Evolutionary conservation across 1,284 basidiomycete species (phyloP), one percentile per base, ranked within the genome.

Genomic region (Coniferiporia sulphurascens): DNA sequence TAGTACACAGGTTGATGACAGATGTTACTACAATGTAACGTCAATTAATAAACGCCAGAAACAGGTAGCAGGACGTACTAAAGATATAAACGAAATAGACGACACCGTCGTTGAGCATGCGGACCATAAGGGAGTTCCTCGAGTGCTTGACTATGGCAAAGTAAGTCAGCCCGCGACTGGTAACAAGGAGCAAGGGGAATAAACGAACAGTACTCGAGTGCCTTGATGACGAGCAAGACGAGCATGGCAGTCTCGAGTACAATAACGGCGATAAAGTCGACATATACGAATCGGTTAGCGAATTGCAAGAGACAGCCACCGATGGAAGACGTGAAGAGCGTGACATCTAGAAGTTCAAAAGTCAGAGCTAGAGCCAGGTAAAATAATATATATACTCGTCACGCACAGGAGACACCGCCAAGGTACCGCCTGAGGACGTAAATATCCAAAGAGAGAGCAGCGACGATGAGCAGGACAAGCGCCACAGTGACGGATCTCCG

Each of bases 101-200:
- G 10, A 61, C 45, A 13, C 60, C 60, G 38, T 61, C 60, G 35
- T 57, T 56, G 13, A 55, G 57, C 60, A 61, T 61, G 21, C 55
- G 45, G 1, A 61, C 55, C 60, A 61, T 61, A 21, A 61, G 50
- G 4, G 49, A 52, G 34, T 55, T 61, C 15, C 55, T 36, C 36
- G 55, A 56, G 35, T 57, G 44, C 19, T 53, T 41, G 51, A 57
- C 60, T 59, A 22, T 19, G 32, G 3, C 10, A 5, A 4, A 57
- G 21, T n/a, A 15, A 9, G n/a, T 8, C 36, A 19, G 15, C 38
- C 3, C 19, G 12, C 1, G 3, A 19, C 12, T 41, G 17, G 1
- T 34, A 41, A 8, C n/a, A 3, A 36, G n/a, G 52, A 36, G 15
- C 12, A 3, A 13, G 38, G n/a, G 5, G 46, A 8, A 12, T 3